These are phyloP conservation scores for Buddleja alternifolia DNA, from an alignment of 257 asterid genomes.

Conservation along the genomic window DNA sequence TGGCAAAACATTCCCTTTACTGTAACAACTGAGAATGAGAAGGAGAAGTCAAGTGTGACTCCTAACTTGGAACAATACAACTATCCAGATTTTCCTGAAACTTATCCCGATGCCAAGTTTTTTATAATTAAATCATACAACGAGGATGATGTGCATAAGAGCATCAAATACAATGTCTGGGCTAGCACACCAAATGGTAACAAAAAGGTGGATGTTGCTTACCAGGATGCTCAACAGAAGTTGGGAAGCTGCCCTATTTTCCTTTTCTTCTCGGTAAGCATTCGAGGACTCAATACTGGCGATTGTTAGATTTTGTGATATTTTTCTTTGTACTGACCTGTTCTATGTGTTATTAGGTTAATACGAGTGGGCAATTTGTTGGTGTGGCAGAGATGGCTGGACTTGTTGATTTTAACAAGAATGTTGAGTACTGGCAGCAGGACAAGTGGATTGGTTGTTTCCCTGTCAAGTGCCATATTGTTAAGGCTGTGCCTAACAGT, in stretches of 20 bases:
- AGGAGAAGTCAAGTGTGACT: background rate
- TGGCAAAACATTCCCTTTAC: constrained; percentile 39
- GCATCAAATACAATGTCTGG: constrained; percentile 57
- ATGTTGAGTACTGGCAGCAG: constrained; percentile 48
- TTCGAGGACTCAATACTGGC: background rate
- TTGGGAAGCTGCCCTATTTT: constrained; percentile 42
- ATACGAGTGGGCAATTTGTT: constrained; percentile 50
- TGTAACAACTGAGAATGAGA: constrained; percentile 21
- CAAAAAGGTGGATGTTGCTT: constrained; percentile 53
- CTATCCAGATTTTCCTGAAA: constrained; percentile 2
- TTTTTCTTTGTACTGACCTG: background rate
- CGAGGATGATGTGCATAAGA: constrained; percentile 58
- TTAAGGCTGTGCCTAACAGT: constrained; percentile 53
- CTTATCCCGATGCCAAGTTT: constrained; percentile 43
- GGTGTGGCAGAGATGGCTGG: constrained; percentile 59
- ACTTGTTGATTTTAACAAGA: constrained; percentile 50
- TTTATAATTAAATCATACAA: constrained; percentile 55
- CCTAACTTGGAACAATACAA: constrained; percentile 32
- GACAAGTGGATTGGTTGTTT: too few relatives aligned
- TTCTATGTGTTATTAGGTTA: constrained; percentile 38
- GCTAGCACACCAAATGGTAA: constrained; percentile 59
- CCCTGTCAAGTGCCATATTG: constrained; percentile 53
- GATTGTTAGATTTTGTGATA: background rate
- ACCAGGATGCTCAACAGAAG: constrained; percentile 46
- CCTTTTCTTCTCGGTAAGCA: constrained; percentile 50